phyloP scores from a whole-genome alignment of 2,329 filamentous ascomycete species.

The Epichloe festucae region DNA sequence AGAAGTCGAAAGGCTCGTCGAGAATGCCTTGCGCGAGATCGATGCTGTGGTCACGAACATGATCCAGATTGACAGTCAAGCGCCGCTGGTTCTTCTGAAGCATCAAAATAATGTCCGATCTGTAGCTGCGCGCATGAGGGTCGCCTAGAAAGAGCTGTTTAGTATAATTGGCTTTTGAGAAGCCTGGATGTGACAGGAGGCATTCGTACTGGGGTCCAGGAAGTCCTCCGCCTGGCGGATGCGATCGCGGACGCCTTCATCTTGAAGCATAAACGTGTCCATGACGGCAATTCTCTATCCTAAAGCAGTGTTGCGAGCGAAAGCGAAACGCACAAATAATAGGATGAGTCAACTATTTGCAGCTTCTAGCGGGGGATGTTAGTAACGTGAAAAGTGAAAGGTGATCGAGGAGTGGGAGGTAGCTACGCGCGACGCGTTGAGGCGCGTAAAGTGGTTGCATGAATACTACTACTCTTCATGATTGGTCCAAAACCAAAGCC shows the following conservation, averaged over 20 bases:
- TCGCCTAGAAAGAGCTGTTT: constrained; percentile 25
- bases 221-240: constrained; percentile 85
- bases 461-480: no score
- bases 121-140: constrained; percentile 56
- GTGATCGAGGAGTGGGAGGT: neutral
- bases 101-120: constrained; percentile 75
- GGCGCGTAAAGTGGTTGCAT: constrained; percentile 5
- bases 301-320: neutral
- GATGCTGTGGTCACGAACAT: constrained; percentile 75
- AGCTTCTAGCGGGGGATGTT: neutral
- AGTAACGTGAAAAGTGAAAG: neutral
- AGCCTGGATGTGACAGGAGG: neutral
- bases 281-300: constrained; percentile 29
- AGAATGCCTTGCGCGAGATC: constrained; percentile 72
- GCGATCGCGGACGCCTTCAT: constrained; percentile 74
- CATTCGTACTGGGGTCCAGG: constrained; percentile 71
- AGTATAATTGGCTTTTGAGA: neutral
- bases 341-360: no score
- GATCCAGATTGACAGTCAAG: constrained; percentile 68
- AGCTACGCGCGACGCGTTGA: constrained; percentile 1
- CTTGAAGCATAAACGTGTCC: constrained; percentile 64
- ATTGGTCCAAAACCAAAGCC: no score
- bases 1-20: constrained; percentile 76
- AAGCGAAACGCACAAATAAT: neutral
- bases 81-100: constrained; percentile 53